phyloP scores from a whole-genome alignment of 306 rosid species.

The Macrotyloma uniflorum region DNA sequence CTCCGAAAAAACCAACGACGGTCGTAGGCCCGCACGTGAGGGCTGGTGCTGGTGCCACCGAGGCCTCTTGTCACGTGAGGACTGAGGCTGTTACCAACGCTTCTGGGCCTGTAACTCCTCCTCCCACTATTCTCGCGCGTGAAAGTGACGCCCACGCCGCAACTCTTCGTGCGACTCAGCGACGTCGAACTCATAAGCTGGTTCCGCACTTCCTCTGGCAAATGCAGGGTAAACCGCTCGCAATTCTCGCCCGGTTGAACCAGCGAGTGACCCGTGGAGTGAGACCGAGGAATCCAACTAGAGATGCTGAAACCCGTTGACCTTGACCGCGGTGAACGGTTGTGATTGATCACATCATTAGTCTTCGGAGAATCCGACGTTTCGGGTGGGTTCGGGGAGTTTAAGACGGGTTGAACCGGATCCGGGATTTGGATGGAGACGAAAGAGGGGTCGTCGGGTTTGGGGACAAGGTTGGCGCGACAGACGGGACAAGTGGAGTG shows the following conservation, averaged over 20 bases:
- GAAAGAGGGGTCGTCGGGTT: conserved; percentile 47
- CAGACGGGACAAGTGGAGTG: conserved; percentile 95
- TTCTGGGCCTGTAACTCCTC: conserved; percentile 56
- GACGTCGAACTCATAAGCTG: conserved; percentile 55
- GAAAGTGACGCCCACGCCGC: conserved; percentile 49
- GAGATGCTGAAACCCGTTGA: conserved; percentile 54
- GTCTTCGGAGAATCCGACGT: conserved; percentile 24
- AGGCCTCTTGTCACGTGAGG: not conserved
- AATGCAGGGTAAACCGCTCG: conserved; percentile 72
- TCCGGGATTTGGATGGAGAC: not conserved
- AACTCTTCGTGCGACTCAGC: conserved; percentile 47
- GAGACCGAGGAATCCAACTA: conserved; percentile 53
- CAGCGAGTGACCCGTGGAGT: conserved; percentile 67
- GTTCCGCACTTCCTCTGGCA: conserved; percentile 73
- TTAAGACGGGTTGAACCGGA: conserved; percentile 1
- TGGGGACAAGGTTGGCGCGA: conserved; percentile 63
- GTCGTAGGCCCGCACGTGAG: conserved; percentile 8
- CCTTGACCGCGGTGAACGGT: conserved; percentile 45
- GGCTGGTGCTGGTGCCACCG: conserved; percentile 8
- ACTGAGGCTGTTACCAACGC: conserved; percentile 37
- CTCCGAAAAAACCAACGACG: conserved; percentile 48
- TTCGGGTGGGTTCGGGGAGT: not conserved
- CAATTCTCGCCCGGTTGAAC: conserved; percentile 49
- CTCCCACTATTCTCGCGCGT: conserved; percentile 61
- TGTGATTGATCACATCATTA: conserved; percentile 24